Evolutionary conservation across 2,329 filamentous ascomycete species (phyloP).

Genomic region (Fusarium hostae): DNA sequence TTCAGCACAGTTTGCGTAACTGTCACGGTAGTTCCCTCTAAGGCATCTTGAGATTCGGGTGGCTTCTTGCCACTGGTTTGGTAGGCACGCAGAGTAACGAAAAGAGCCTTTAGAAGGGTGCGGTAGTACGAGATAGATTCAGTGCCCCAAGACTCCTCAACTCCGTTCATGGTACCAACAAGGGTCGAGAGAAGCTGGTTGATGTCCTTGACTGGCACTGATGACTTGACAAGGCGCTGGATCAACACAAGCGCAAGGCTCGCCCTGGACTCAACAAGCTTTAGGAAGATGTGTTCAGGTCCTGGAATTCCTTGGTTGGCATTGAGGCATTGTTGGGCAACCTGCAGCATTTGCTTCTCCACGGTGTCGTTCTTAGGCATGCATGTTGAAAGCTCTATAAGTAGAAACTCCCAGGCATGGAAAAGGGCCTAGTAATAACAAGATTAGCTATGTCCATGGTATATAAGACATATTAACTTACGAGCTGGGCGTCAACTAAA

Average conservation of each 20-base stretch:
- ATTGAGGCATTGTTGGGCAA: conserved; percentile 80
- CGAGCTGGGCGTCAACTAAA: conserved; percentile 89
- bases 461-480: conserved; percentile 58
- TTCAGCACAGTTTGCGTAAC: conserved; percentile 76
- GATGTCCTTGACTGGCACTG: conserved; percentile 61
- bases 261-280: conserved; percentile 78
- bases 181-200: conserved; percentile 63
- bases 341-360: conserved; percentile 76
- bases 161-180: conserved; percentile 62
- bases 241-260: conserved; percentile 85
- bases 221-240: conserved; percentile 76
- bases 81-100: conserved; percentile 79
- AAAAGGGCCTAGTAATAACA: conserved; percentile 74
- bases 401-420: conserved; percentile 88
- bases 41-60: conserved; percentile 47
- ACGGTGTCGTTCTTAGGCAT: conserved; percentile 65
- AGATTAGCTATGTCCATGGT: conserved; percentile 31
- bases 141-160: conserved; percentile 64
- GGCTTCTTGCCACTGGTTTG: conserved; percentile 51
- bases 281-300: conserved; percentile 83
- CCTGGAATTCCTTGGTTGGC: conserved; percentile 79
- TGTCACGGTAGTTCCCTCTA: conserved; percentile 54
- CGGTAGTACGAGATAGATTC: conserved; percentile 79
- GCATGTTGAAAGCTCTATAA: conserved; percentile 81
- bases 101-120: conserved; percentile 84